Evolutionary conservation across 371 early-diverging fungal species (phyloP).

Genomic region (Lichtheimia hyalospora): DNA sequence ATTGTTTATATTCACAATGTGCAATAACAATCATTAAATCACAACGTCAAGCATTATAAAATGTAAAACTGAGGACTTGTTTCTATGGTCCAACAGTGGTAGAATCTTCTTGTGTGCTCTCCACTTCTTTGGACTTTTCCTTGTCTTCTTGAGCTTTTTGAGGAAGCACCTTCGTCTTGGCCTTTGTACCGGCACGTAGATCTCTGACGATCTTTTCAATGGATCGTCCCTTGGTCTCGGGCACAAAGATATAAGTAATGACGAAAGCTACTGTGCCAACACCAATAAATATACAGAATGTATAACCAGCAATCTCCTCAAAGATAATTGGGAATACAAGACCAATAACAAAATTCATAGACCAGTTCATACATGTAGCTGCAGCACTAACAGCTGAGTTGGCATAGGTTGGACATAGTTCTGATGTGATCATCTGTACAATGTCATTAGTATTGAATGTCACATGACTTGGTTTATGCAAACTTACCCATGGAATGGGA

Average conservation of each 20-base stretch:
- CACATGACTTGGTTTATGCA: neutral
- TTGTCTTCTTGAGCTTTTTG: neutral
- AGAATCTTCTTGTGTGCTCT: too few species aligned
- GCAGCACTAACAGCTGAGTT: constrained; percentile 42
- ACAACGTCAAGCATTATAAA: too few species aligned
- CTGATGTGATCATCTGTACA: constrained; percentile 47
- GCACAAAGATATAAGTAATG: constrained; percentile 26
- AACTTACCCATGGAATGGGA: constrained; percentile 18
- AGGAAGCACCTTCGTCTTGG: neutral
- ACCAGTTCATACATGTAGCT: constrained; percentile 50
- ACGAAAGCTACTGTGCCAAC: constrained; percentile 19
- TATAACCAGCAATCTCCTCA: constrained; percentile 47
- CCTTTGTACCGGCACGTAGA: neutral
- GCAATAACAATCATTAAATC: too few species aligned
- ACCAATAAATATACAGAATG: constrained; percentile 58
- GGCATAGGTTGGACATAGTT: constrained; percentile 64
- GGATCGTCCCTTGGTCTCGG: constrained; percentile 74
- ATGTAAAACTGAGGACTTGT: neutral
- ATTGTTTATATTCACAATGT: too few species aligned
- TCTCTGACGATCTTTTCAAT: constrained; percentile 53
- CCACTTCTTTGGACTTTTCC: too few species aligned
- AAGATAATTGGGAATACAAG: constrained; percentile 41
- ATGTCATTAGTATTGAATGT: neutral
- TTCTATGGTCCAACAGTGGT: neutral
- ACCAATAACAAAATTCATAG: constrained; percentile 26